Evolutionary conservation across 257 asterid species (phyloP).

Genomic region (Nicotiana noctiflora): DNA sequence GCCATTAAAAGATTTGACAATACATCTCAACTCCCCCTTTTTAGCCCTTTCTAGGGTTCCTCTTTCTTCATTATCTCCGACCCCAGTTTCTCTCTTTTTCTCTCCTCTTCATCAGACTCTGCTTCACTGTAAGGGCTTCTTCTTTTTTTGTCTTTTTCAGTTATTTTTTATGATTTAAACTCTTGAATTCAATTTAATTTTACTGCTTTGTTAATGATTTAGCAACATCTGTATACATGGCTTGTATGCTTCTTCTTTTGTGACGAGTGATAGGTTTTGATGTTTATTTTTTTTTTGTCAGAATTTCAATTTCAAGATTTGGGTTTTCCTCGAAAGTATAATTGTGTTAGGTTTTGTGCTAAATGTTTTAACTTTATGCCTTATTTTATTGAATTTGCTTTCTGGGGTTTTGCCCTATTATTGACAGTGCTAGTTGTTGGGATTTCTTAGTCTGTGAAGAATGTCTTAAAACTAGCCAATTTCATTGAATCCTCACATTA

Average conservation of each 20-base stretch:
- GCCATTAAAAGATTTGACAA: constrained; percentile 16
- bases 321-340: not conserved
- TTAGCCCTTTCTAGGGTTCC: constrained; percentile 27
- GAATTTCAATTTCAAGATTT: not conserved
- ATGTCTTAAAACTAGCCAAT: not conserved
- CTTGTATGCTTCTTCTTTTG: not conserved
- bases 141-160: not conserved
- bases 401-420: not conserved
- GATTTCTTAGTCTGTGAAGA: not conserved
- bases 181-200: not conserved
- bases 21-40: not conserved
- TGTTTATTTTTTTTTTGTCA: not conserved
- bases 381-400: not conserved
- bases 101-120: not conserved
- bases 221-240: not conserved
- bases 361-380: not conserved
- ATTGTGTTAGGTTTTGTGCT: not conserved
- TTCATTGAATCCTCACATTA: not conserved
- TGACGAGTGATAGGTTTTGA: not conserved
- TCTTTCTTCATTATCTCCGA: not conserved
- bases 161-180: not conserved
- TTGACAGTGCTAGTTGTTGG: not conserved
- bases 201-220: not conserved
- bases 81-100: not conserved
- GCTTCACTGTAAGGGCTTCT: constrained; percentile 12